Conservation (phyloP, 495 filamentous ascomycete genomes). For the Aspergillus panamensis region DNA sequence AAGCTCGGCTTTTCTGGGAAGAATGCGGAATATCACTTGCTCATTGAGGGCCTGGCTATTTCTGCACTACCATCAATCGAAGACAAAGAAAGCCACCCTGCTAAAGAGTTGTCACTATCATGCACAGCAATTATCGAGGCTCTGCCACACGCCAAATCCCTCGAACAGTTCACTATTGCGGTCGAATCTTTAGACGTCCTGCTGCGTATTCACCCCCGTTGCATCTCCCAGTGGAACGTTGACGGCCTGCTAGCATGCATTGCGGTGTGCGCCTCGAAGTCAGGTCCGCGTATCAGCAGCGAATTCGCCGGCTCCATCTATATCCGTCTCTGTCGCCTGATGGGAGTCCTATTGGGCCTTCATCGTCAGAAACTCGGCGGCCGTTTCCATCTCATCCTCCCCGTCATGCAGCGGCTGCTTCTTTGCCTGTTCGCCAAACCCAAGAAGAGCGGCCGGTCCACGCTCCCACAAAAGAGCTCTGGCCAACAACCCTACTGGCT, state of each 20-base stretch:
- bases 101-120: slow-evolving; percentile 36
- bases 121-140: slow-evolving; percentile 33
- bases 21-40: slow-evolving; percentile 31
- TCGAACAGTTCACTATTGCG: slow-evolving; percentile 55
- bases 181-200: slow-evolving; percentile 54
- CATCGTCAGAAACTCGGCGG: slow-evolving; percentile 65
- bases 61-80: slow-evolving; percentile 32
- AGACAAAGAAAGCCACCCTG: slow-evolving; percentile 38
- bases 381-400: slow-evolving; percentile 66
- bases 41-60: slow-evolving; percentile 39
- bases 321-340: slow-evolving; percentile 56
- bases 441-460: slow-evolving; percentile 45
- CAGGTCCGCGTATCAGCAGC: slow-evolving; percentile 35
- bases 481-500: slow-evolving; percentile 45
- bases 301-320: slow-evolving; percentile 53
- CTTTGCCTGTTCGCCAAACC: slow-evolving; percentile 57
- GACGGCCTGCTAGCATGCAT: slow-evolving; percentile 60
- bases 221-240: slow-evolving; percentile 67
- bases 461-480: slow-evolving; percentile 20
- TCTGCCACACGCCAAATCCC: slow-evolving; percentile 34
- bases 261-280: slow-evolving; percentile 47
- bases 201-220: slow-evolving; percentile 50
- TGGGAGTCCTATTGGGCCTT: slow-evolving; percentile 52
- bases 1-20: slow-evolving; percentile 33
- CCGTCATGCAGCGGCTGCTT: slow-evolving; percentile 60